Conservation (phyloP, 169 alveolate species). For the Cryptosporidium ryanae region DNA sequence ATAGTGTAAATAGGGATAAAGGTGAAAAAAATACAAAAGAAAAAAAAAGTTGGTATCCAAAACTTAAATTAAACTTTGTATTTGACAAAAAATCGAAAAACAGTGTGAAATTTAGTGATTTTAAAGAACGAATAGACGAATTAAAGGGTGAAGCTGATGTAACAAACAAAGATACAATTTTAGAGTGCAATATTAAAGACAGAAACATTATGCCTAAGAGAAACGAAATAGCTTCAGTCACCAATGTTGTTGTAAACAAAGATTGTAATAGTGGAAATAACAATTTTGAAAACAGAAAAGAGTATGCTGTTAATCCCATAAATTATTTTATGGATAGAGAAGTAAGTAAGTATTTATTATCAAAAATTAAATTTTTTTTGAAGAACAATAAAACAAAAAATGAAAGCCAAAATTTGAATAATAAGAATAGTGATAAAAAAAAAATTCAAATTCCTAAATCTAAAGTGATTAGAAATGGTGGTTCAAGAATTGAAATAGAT, state of each 20-base stretch:
- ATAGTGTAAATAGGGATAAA: not conserved
- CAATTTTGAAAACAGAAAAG: not conserved
- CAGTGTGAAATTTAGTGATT: not conserved
- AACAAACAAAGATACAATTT: not conserved
- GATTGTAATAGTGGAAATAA: not conserved
- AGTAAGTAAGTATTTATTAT: not conserved
- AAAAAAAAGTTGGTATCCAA: constrained; percentile 41
- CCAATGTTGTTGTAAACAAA: not conserved
- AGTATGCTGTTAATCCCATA: not conserved
- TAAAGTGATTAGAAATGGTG: not conserved
- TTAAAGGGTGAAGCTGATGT: not conserved
- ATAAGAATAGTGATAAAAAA: not conserved
- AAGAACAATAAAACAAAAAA: not conserved
- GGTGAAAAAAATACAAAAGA: not conserved
- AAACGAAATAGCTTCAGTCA: not conserved
- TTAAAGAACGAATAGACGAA: not conserved
- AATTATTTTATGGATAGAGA: not conserved
- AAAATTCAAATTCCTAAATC: not conserved
- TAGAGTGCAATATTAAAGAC: not conserved
- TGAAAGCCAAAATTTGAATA: not conserved
- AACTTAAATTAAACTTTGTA: constrained; percentile 15
- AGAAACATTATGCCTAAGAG: not conserved
- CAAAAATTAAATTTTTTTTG: not conserved
- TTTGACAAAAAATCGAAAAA: not conserved
- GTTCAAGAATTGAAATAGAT: not conserved